Evolutionary conservation across 495 filamentous ascomycete genomes (phyloP), one percentile per base, ranked within the genome.

Genomic region (Aspergillus funiculosus): DNA sequence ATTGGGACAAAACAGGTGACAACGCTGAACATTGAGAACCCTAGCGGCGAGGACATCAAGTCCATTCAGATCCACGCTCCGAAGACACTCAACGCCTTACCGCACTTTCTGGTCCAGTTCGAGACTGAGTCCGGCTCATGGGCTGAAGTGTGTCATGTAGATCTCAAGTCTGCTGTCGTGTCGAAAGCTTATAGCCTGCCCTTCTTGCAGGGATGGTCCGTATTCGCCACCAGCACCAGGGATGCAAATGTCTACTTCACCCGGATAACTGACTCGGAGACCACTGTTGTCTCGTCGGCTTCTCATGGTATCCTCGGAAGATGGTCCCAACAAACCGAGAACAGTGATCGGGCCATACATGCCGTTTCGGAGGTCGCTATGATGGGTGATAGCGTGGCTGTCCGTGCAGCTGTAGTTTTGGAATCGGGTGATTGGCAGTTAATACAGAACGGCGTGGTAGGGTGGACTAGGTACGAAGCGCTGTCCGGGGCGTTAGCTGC

Each of bases 241-340:
- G 83, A 80, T 45, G 78, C 83, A 2, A 88, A 94, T 61, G 84
- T 92, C 6, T 96, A 88, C 67, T 95, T 97, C 56, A 89, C 84
- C 2, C 73, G 89, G 28, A 68, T 87, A 47, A 87, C 86, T 0
- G 68, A 81, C 15, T 77, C 80, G 13, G 87, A 94, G 50, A 66
- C 83, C 5, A 73, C 75, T 35, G 65, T 94, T 30, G 71, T 87
- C 9, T 89, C 89, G 2, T 95, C 89, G 1, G 67, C 69, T 21
- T 90, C 86, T 2, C 80, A 89, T 58, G 83, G 77, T 6, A 69
- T 91, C 32, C 73, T 95, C 24, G 81, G 77, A 6, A 75, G 83
- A 37, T 94, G 85, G 86, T 59, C 78, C 13, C 55, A 83, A 36
- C 66, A 77, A 37, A 50, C 67, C 43, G n/a, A n/a, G n/a, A n/a